Percentiles rank a stretch among this genome's conserved stretches.
Conservation (phyloP, 202 grass and related monocot genomes). For the Panicum hallii region DNA sequence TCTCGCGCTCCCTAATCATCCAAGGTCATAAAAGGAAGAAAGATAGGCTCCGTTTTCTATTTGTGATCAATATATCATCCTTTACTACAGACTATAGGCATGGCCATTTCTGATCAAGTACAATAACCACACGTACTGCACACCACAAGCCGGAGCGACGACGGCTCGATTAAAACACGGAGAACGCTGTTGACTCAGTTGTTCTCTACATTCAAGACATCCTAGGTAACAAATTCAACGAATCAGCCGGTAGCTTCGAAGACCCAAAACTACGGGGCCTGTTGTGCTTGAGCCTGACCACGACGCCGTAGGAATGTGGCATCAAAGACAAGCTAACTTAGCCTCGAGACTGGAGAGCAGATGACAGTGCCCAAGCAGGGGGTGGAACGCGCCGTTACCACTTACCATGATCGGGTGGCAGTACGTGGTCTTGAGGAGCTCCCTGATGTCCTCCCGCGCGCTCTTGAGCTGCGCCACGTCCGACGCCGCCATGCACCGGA, state of each 20-base stretch:
- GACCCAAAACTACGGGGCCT: too few relatives aligned
- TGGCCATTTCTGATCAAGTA: too few relatives aligned
- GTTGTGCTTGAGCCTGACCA: background rate
- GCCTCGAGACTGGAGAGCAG: background rate
- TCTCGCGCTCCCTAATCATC: background rate
- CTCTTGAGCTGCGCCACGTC: conserved; percentile 77
- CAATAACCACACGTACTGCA: too few relatives aligned
- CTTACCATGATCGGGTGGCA: conserved; percentile 88
- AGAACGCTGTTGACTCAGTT: too few relatives aligned
- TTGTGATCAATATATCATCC: background rate
- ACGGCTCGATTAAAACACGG: too few relatives aligned
- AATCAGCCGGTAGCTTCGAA: background rate
- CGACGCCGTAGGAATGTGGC: background rate
- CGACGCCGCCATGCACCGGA: conserved; percentile 67
- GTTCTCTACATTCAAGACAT: too few relatives aligned
- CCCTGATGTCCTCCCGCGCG: conserved; percentile 88
- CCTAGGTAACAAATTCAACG: background rate
- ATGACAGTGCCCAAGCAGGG: background rate
- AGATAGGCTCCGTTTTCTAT: background rate
- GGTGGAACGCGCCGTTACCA: conserved; percentile 39
- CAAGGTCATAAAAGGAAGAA: background rate
- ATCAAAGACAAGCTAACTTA: background rate
- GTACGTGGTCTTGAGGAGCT: conserved; percentile 68
- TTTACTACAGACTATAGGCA: background rate
- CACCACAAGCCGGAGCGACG: too few relatives aligned